A percentile compares a stretch with the other conserved stretches of the same genome.
Evolutionary conservation across 2,329 filamentous ascomycete species (phyloP).

Genomic region (Aureobasidium lini): DNA sequence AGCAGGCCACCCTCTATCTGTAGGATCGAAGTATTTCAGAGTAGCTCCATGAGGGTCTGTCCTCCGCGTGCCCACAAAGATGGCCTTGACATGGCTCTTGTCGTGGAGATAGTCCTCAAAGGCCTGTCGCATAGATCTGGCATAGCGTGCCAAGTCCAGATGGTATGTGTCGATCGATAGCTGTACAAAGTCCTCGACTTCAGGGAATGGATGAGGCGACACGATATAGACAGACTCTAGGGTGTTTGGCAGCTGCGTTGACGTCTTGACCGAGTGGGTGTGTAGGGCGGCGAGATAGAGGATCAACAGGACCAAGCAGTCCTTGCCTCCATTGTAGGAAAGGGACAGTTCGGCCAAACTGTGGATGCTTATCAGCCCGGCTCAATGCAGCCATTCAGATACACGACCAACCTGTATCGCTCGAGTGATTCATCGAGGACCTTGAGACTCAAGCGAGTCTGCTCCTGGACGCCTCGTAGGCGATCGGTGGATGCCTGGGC

Average conservation of each 20-base stretch:
- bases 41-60: conserved; percentile 84
- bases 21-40: conserved; percentile 75
- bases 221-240: conserved; percentile 87
- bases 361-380: conserved; percentile 12
- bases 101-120: conserved; percentile 70
- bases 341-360: conserved; percentile 74
- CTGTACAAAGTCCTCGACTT: conserved; percentile 79
- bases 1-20: conserved; percentile 80
- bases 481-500: conserved; percentile 50
- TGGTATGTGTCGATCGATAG: conserved; percentile 60
- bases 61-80: conserved; percentile 80
- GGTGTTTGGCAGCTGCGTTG: conserved; percentile 20
- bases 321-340: conserved; percentile 96
- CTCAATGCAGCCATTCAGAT: neutral
- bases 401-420: conserved; percentile 58
- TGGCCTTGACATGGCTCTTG: conserved; percentile 58
- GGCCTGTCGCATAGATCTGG: conserved; percentile 70
- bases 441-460: conserved; percentile 63
- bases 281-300: conserved; percentile 66
- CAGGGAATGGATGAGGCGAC: conserved; percentile 71
- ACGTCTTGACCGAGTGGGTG: conserved; percentile 20
- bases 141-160: conserved; percentile 67
- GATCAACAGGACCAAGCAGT: conserved; percentile 87
- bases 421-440: conserved; percentile 70
- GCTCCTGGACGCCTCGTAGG: conserved; percentile 60